Evolutionary conservation across 2,329 filamentous ascomycete genomes (phyloP).

Genomic region (Sarocladium strictum): DNA sequence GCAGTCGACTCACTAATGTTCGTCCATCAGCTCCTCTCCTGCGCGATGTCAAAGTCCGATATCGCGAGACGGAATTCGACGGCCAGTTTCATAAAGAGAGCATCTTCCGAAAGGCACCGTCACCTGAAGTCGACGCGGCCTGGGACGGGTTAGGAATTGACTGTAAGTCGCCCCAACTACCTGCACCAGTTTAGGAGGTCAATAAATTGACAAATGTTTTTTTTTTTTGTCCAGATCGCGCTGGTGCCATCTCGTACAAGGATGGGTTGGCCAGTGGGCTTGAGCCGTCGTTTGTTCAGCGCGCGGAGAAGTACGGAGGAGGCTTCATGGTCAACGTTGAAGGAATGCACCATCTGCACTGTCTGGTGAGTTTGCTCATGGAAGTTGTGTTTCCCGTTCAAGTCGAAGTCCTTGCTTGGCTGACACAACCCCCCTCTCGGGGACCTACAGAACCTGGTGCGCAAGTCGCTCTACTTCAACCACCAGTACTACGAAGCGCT

Average conservation of each 20-base stretch:
- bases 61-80: constrained; percentile 39
- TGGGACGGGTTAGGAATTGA: constrained; percentile 41
- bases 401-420: too few species aligned
- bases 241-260: constrained; percentile 41
- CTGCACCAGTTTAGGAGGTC: too few species aligned
- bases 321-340: constrained; percentile 54
- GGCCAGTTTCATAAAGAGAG: constrained; percentile 50
- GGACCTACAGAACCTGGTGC: constrained; percentile 56
- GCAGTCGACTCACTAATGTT: too few species aligned
- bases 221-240: constrained; percentile 35
- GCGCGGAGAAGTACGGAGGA: constrained; percentile 48
- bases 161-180: constrained; percentile 33
- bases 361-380: constrained; percentile 35
- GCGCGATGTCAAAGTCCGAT: constrained; percentile 25
- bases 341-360: constrained; percentile 52
- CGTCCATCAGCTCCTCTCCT: constrained; percentile 27
- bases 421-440: too few species aligned
- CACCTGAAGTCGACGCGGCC: constrained; percentile 49
- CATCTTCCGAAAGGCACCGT: constrained; percentile 42
- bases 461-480: constrained; percentile 54
- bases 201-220: too few species aligned
- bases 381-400: too few species aligned
- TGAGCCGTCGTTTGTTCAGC: constrained; percentile 47
- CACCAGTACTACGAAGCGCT: constrained; percentile 48
- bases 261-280: constrained; percentile 46